Evolutionary conservation across 257 asterid genomes (phyloP), one percentile per base, ranked within the genome.

Genomic region (Plantago elongata): DNA sequence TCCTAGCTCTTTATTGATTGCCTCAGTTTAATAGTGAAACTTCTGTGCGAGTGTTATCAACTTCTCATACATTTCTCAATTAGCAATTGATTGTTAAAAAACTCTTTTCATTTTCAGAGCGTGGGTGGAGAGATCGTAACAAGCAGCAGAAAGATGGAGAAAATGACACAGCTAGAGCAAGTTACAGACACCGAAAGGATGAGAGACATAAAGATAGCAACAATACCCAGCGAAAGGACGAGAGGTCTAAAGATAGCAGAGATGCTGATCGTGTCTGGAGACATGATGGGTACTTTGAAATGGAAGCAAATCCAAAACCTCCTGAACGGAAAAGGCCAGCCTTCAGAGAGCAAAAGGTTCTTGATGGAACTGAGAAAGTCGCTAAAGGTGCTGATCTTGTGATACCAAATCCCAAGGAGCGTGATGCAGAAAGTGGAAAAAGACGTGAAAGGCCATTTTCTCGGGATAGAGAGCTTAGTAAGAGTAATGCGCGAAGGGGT

Each of bases 261-360:
- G 81, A 71, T 54, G 82, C 64, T 42, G 69, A 46, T 57, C 83
- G 57, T 65, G 56, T 45, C 62, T 78, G 96, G 97, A 82, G 80
- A 63, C 96, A 87, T 66, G 95, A 87, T 67, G 83, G 85, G 67
- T 87, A 78, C 77, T 75, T 75, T 56, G 87, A 88, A 68, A 62
- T 76, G 75, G 89, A 78, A 73, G 78, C 75, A 69, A 84, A 77
- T 66, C 84, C 70, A 48, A 80, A 78, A 58, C 86, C 86, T 64
- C 75, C 77, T 29, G 62, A 60, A 13, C 77, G 80, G 64, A 91
- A 74, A 77, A 73, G 98, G 74, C 90, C 88, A 47, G 68, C 96
- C 47, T 90, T 90, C 62, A 76, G 92, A 64, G 96, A 91, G 79
- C 84, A 79, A 67, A 88, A 91, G 80, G 47, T 79, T 34, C 69